A percentile compares a stretch with the other conserved stretches of the same genome.
Conservation (phyloP, 2,329 filamentous ascomycete genomes). For the Neurospora crassa region DNA sequence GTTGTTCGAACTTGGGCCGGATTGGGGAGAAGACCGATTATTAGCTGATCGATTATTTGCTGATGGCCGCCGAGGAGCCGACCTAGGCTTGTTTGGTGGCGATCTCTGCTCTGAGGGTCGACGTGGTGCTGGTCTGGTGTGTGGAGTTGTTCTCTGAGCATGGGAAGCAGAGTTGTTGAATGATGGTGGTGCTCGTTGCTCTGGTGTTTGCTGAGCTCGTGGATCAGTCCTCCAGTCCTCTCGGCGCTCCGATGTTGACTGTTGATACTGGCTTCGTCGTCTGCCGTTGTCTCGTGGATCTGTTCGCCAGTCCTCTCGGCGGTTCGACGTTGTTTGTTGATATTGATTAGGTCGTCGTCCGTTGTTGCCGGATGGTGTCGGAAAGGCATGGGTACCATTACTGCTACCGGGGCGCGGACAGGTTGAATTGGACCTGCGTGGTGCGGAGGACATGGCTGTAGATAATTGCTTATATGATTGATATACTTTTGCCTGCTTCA, state of each 20-base stretch:
- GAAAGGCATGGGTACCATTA: not conserved
- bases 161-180: not conserved
- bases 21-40: not conserved
- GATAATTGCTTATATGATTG: not conserved
- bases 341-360: not conserved
- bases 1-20: not conserved
- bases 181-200: not conserved
- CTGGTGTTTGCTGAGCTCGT: not conserved
- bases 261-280: not conserved
- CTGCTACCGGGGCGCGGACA: not conserved
- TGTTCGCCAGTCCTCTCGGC: not conserved
- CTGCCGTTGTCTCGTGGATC: not conserved
- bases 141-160: not conserved
- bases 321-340: not conserved
- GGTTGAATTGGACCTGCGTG: not conserved
- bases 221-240: not conserved
- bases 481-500: not conserved
- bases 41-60: not conserved
- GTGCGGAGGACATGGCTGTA: not conserved
- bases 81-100: not conserved
- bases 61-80: not conserved
- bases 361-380: not conserved
- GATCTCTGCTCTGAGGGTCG: not conserved
- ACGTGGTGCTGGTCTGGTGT: not conserved
- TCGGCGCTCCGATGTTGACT: not conserved